These are phyloP conservation scores for Paramecium caudatum DNA, from an alignment of 73 alveolate species.

Conservation along the genomic window DNA sequence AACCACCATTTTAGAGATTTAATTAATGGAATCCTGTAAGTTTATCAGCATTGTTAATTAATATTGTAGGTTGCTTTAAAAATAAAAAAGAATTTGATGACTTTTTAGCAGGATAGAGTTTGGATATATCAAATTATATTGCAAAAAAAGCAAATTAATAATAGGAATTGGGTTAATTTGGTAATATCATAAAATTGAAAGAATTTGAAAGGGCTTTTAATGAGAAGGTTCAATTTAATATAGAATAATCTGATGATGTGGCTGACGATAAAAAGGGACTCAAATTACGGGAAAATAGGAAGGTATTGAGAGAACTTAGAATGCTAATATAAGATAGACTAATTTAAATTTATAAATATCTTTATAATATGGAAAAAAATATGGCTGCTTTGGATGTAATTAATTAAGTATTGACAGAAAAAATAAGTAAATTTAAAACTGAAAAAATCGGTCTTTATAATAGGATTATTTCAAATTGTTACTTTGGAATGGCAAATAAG, in stretches of 20 bases:
- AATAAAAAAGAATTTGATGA: conserved; percentile 68
- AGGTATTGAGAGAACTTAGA: conserved; percentile 61
- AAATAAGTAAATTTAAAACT: neutral
- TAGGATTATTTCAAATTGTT: conserved; percentile 59
- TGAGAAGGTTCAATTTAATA: conserved; percentile 43
- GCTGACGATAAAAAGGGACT: conserved; percentile 8
- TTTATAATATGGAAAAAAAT: conserved; percentile 38
- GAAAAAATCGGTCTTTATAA: neutral
- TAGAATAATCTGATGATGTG: conserved; percentile 60
- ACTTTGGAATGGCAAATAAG: conserved; percentile 69
- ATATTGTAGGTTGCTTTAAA: conserved; percentile 40
- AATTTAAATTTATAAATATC: conserved; percentile 7
- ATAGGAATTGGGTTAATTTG: conserved; percentile 12
- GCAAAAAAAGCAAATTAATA: neutral
- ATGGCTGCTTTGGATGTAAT: conserved; percentile 54
- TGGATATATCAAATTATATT: neutral
- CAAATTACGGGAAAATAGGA: conserved; percentile 10
- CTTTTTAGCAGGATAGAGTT: neutral
- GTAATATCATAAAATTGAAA: conserved; percentile 29
- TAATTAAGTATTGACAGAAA: neutral
- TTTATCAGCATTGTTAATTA: conserved; percentile 57
- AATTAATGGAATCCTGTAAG: conserved; percentile 68
- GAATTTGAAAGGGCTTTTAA: conserved; percentile 61
- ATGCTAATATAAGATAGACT: neutral
- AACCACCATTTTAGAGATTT: conserved; percentile 33